Evolutionary conservation across 2,329 filamentous ascomycete species (phyloP), one percentile per base, ranked within the genome.

Genomic region (Chaetomium globosum): DNA sequence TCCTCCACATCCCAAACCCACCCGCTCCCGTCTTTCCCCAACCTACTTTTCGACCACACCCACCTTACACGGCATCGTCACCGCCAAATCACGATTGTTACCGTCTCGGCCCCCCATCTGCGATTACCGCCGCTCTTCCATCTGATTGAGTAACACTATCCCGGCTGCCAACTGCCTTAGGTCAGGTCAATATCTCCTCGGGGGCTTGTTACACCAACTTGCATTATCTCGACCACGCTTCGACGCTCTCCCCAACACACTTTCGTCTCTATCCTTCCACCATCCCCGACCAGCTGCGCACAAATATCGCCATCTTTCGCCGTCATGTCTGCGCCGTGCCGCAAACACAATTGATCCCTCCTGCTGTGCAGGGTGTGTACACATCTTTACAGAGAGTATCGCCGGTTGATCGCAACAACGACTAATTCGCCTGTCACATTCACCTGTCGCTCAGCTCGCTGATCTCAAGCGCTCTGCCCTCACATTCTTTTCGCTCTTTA

Each of bases 261-360:
- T 21, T 2, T 56, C 39, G 10, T 23, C 30, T 36, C 30, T 33
- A n/a, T 23, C 30, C 53, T 4, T 33, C n/a, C 31, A 16, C n/a
- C 13, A 10, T 56, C 31, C 6, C 26, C 21, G 26, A 16, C 16
- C 8, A 19, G 8, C 39, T 43, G 39, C 39, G 16, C 39, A 43
- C 43, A 31, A 21, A 43, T 61, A 28, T 21, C 54, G 6, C 21
- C 62, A 30, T 30, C 43, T 48, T 39, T n/a, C 19, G 46, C 58
- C 23, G 52, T 49, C 65, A 66, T 66, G 65, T 61, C 65, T 57
- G 48, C 58, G 7, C 46, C 61, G 43, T 51, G 53, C 53, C 61
- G 61, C 57, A 61, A 64, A 61, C 48, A 43, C 26, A 30, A 13
- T 46, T 66, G 36, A 66, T 58, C 46, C 61, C 65, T 66, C 61